phyloP scores from a whole-genome alignment of 2,329 filamentous ascomycete species.

The Clonostachys byssicola region DNA sequence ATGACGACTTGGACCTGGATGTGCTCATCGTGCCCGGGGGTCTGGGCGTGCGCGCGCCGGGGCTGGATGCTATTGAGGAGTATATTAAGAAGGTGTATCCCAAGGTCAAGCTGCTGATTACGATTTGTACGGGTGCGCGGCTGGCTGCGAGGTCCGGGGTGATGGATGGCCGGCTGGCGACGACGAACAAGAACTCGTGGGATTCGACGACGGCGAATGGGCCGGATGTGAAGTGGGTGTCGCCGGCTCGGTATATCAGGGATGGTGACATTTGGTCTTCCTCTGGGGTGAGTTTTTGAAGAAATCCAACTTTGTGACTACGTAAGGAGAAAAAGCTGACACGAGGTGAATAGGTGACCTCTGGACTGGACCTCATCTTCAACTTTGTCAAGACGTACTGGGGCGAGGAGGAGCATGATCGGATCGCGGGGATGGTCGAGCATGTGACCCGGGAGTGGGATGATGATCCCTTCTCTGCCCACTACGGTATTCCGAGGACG shows the following conservation, averaged over 20 bases:
- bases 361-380: conserved; percentile 28
- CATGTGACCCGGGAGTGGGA: conserved; percentile 31
- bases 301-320: not conserved
- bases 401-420: conserved; percentile 38
- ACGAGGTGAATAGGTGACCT: conserved; percentile 19
- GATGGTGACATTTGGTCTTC: conserved; percentile 64
- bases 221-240: conserved; percentile 53
- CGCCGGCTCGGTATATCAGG: conserved; percentile 57
- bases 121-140: conserved; percentile 62
- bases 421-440: conserved; percentile 45
- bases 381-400: conserved; percentile 36
- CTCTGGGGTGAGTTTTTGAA: conserved; percentile 41
- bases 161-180: conserved; percentile 56
- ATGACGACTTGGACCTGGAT: conserved; percentile 40
- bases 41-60: conserved; percentile 20
- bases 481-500: not conserved
- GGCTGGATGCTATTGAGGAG: conserved; percentile 26
- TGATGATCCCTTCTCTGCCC: conserved; percentile 19
- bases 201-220: conserved; percentile 37
- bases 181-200: conserved; percentile 64
- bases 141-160: conserved; percentile 55
- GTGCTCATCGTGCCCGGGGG: conserved; percentile 65
- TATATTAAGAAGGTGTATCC: conserved; percentile 36
- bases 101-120: conserved; percentile 50
- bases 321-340: not conserved